These are phyloP conservation scores for Kwoniella heveanensis DNA, from an alignment of 768 basidiomycete species.

Conservation along the genomic window DNA sequence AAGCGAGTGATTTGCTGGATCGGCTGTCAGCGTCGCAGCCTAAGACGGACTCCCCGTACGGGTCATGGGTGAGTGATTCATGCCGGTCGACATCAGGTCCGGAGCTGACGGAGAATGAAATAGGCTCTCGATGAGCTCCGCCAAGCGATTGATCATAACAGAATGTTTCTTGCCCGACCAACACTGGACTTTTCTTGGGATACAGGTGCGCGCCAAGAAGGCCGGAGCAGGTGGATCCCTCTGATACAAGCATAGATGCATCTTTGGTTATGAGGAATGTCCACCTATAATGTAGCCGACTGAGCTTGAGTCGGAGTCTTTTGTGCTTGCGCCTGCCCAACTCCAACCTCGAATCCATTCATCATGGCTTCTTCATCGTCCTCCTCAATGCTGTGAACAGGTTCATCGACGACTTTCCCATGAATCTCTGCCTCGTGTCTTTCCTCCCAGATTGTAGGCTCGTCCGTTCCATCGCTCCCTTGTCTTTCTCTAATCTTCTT, in stretches of 20 bases:
- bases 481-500: slow-evolving; percentile 9
- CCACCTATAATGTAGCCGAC: too few relatives aligned
- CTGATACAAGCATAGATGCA: slow-evolving; percentile 15
- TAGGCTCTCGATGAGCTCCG: slow-evolving; percentile 13
- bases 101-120: background rate
- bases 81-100: background rate
- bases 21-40: too few relatives aligned
- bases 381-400: background rate
- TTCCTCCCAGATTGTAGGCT: slow-evolving; percentile 24
- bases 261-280: background rate
- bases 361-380: slow-evolving; percentile 4
- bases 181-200: slow-evolving; percentile 2
- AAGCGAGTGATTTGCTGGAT: slow-evolving; percentile 1
- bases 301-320: background rate
- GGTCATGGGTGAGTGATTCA: slow-evolving; percentile 1
- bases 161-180: background rate
- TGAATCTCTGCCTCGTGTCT: slow-evolving; percentile 27
- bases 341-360: slow-evolving; percentile 28
- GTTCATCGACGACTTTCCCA: slow-evolving; percentile 27
- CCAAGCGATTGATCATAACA: slow-evolving; percentile 18
- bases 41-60: too few relatives aligned
- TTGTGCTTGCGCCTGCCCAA: slow-evolving; percentile 21
- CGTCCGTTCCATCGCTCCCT: background rate
- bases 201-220: background rate
- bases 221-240: slow-evolving; percentile 17